Evolutionary conservation across 228 moss, liverwort and hornwort genomes (phyloP), one percentile per base, ranked within the genome.

Genomic region (Sphagnum fallax): DNA sequence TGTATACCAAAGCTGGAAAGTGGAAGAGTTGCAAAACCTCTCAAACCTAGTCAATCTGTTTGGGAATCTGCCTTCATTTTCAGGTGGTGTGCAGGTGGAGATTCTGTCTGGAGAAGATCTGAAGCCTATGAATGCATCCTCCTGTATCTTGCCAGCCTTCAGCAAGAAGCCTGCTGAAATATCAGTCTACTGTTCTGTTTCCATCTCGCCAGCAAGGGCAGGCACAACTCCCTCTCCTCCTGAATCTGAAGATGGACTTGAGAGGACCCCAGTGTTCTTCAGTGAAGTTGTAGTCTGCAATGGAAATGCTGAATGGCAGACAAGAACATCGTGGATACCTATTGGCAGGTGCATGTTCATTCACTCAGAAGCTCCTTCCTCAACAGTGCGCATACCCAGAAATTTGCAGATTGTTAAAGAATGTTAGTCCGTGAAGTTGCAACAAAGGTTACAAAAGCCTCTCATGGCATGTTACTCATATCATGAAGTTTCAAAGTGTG

Each of bases 151-250:
- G n/a, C 69, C 80, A 5, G 73, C 69, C 16, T 80, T 80, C 51
- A 75, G 48, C 10, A 83, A 76, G 69, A 74, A 77, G 69, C 32
- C 71, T 14, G 57, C 74, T 52, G 59, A 70, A 15, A 69, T 73
- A 60, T 75, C 72, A 66, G 83, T 80, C 16, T 83, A 83, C 62
- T 83, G 76, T 72, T 74, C 83, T 7, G 83, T 83, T 49, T 74
- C 76, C 47, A 72, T 83, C 53, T 63, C 80, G 68, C 32, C 32
- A 49, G 64, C 77, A 18, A 70, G 69, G 5, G 57, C 74, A 16
- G 77, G 72, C 18, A 72, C 53, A 49, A 66, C 69, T 58, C 67
- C 72, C 57, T 72, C 72, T 18, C 70, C 65, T 14, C 63, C 47
- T 51, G 74, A 70, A 4, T 73, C 73, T 13, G 80, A 63, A 60